A percentile compares a stretch with the other conserved stretches of the same genome.
Evolutionary conservation across 495 filamentous ascomycete genomes (phyloP).

Genomic region (Letharia lupina): DNA sequence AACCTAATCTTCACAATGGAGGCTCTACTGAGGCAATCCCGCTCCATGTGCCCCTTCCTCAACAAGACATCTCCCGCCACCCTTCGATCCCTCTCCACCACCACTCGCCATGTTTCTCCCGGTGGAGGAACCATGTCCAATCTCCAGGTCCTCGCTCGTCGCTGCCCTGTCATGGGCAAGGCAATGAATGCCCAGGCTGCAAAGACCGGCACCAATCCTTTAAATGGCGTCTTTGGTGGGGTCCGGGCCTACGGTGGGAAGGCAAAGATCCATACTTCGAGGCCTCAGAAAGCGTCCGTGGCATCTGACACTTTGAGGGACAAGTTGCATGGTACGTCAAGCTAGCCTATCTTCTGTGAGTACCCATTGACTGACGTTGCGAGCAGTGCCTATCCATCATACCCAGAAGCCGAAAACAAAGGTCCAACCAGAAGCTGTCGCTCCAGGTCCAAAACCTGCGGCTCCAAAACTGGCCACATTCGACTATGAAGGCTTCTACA

Average conservation of each 20-base stretch:
- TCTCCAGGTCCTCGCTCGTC: conserved; percentile 84
- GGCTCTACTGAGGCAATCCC: conserved; percentile 84
- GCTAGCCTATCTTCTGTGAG: background rate
- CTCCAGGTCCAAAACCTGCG: conserved; percentile 35
- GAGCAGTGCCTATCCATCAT: conserved; percentile 21
- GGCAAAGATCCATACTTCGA: conserved; percentile 74
- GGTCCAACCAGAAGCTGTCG: conserved; percentile 22
- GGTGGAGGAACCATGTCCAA: conserved; percentile 94
- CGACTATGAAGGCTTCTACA: conserved; percentile 87
- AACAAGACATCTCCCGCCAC: conserved; percentile 85
- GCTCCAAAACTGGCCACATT: conserved; percentile 52
- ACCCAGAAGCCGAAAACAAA: conserved; percentile 13
- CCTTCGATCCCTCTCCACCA: conserved; percentile 80
- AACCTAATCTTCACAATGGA: conserved; percentile 48
- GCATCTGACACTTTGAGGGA: conserved; percentile 53
- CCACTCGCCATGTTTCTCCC: conserved; percentile 59
- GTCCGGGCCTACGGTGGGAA: conserved; percentile 43
- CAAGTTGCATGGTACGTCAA: conserved; percentile 44
- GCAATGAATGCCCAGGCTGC: conserved; percentile 84
- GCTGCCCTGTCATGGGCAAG: conserved; percentile 98
- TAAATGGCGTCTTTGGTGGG: conserved; percentile 36
- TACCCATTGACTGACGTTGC: conserved; percentile 2
- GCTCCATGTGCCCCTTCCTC: conserved; percentile 92
- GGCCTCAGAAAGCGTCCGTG: conserved; percentile 62
- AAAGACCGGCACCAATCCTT: conserved; percentile 37